Conservation (phyloP, 805 yeast genomes). For the Isabelozyma rhagii region DNA sequence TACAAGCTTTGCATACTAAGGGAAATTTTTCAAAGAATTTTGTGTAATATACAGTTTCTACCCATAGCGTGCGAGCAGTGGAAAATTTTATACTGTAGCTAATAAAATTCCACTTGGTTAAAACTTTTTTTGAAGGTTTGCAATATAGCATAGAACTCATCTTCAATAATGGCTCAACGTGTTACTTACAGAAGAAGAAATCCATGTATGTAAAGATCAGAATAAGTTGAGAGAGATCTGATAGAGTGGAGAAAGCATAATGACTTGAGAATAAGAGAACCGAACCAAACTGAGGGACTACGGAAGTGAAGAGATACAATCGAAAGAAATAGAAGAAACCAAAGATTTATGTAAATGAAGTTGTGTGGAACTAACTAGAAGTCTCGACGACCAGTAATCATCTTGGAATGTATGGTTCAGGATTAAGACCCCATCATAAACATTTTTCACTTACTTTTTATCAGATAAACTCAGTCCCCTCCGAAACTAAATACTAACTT, state of each 20-base stretch:
- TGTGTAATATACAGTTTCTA: background rate
- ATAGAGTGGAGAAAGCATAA: background rate
- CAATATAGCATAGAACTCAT: conserved; percentile 14
- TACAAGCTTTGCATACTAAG: background rate
- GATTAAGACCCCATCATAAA: too few relatives aligned
- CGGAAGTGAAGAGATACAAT: background rate
- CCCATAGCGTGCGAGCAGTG: background rate
- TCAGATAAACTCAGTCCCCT: background rate
- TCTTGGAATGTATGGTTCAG: too few relatives aligned
- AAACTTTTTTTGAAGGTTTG: background rate
- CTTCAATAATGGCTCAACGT: conserved; percentile 92
- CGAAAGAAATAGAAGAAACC: too few relatives aligned
- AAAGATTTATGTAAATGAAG: background rate
- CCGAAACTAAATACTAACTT: conserved; percentile 6
- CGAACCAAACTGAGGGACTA: background rate
- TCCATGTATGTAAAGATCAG: conserved; percentile 55
- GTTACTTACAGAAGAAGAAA: conserved; percentile 99
- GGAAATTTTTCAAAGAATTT: background rate
- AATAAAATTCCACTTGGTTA: background rate
- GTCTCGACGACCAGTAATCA: too few relatives aligned
- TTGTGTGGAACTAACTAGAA: background rate
- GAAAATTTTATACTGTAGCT: conserved; percentile 4
- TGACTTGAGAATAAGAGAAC: background rate
- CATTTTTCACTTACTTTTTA: background rate
- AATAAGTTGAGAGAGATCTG: background rate